Conservation (phyloP, 1,284 basidiomycete genomes). For the Chalciporus piperatoides region DNA sequence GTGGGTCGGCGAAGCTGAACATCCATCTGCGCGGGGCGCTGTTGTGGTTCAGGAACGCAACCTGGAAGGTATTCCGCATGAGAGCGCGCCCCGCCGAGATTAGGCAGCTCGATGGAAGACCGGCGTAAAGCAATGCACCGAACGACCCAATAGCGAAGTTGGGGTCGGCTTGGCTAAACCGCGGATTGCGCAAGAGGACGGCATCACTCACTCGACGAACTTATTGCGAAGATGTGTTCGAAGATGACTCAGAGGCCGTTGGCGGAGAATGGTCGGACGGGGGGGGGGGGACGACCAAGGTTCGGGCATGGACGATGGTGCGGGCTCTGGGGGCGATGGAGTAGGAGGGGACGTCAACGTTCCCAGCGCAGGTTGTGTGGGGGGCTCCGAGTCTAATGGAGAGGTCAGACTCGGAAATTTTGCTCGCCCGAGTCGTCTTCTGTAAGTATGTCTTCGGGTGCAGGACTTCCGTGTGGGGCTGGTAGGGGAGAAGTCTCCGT, state of each 20-base stretch:
- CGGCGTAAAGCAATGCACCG: slow-evolving; percentile 78
- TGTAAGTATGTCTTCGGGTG: slow-evolving; percentile 30
- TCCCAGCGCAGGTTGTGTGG: slow-evolving; percentile 20
- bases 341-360: slow-evolving; percentile 34
- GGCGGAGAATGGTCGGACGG: slow-evolving; percentile 36
- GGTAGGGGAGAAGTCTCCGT: slow-evolving; percentile 24
- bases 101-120: slow-evolving; percentile 71
- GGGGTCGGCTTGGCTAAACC: slow-evolving; percentile 75
- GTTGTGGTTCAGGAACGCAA: slow-evolving; percentile 75
- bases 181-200: too few species aligned
- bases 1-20: slow-evolving; percentile 82
- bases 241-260: slow-evolving; percentile 47
- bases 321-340: slow-evolving; percentile 54
- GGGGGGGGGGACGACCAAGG: slow-evolving; percentile 43
- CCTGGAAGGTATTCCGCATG: slow-evolving; percentile 91
- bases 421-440: slow-evolving; percentile 31
- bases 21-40: slow-evolving; percentile 81
- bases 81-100: slow-evolving; percentile 85
- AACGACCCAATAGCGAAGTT: slow-evolving; percentile 76
- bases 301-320: slow-evolving; percentile 67
- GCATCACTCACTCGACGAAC: too few species aligned
- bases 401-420: slow-evolving; percentile 31
- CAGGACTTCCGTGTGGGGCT: slow-evolving; percentile 24
- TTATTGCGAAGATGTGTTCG: slow-evolving; percentile 46
- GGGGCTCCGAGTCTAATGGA: slow-evolving; percentile 26